A percentile compares a stretch with the other conserved stretches of the same genome.
phyloP scores from a whole-genome alignment of 345 rosid genomes.

The Eutrema yunnanense region DNA sequence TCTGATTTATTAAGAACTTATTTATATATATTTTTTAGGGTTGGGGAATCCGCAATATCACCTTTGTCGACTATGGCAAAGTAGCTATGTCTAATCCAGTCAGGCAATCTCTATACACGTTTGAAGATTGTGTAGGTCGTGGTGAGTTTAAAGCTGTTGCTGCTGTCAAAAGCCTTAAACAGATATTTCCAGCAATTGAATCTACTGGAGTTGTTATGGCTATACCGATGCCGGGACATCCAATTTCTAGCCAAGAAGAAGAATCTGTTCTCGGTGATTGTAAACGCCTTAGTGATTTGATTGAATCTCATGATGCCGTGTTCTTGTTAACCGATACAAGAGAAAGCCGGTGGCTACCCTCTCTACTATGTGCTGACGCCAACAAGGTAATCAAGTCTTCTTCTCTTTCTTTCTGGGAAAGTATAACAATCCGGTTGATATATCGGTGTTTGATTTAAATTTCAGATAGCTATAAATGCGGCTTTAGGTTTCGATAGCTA shows the following conservation, averaged over 20 bases:
- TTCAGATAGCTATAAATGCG: conserved; percentile 80
- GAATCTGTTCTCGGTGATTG: conserved; percentile 69
- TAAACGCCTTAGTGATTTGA: conserved; percentile 51
- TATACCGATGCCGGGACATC: conserved; percentile 98
- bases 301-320: conserved; percentile 81
- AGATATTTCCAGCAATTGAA: conserved; percentile 88
- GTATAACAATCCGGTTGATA: background rate
- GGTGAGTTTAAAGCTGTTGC: conserved; percentile 84
- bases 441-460: background rate
- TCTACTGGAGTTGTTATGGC: conserved; percentile 79
- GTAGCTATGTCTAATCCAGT: conserved; percentile 98
- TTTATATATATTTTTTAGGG: conserved; percentile 40
- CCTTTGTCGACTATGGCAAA: conserved; percentile 79
- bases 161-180: conserved; percentile 78
- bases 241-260: conserved; percentile 72
- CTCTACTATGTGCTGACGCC: conserved; percentile 68
- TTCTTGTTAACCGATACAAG: conserved; percentile 96
- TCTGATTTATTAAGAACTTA: conserved; percentile 12
- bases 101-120: conserved; percentile 88
- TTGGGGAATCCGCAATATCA: conserved; percentile 91
- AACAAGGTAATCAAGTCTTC: conserved; percentile 51
- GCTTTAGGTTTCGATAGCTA: conserved; percentile 96
- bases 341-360: conserved; percentile 98
- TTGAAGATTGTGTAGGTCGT: conserved; percentile 76
- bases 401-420: background rate